Evolutionary conservation across 192 early-diverging fungal species (phyloP).

Genomic region (Coemansia sp.): DNA sequence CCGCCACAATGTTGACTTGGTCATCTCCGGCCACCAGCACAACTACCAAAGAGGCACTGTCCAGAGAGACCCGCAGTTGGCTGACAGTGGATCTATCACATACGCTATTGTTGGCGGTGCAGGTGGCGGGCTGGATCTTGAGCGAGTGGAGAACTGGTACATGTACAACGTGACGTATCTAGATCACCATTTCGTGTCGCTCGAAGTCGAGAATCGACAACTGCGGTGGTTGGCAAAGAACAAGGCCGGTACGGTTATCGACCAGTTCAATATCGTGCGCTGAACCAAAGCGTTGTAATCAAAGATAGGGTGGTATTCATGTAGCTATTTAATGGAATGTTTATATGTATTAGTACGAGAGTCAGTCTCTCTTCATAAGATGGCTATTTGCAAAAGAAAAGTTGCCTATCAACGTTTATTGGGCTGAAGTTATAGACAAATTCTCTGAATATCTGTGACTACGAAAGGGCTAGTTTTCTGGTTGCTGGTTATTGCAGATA

Average conservation of each 20-base stretch:
- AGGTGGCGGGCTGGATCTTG: constrained; percentile 66
- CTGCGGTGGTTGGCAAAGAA: constrained; percentile 37
- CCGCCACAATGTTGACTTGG: constrained; percentile 68
- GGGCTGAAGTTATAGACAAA: no score
- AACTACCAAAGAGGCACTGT: constrained; percentile 71
- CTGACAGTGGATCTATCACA: no score
- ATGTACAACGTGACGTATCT: constrained; percentile 63
- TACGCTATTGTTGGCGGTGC: constrained; percentile 79
- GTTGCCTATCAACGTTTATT: neutral
- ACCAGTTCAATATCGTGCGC: constrained; percentile 30
- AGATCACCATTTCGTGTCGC: constrained; percentile 59
- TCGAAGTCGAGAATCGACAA: constrained; percentile 35
- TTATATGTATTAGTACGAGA: neutral
- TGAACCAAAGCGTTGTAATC: neutral
- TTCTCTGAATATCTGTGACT: no score
- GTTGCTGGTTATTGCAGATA: no score
- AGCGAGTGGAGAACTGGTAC: constrained; percentile 65
- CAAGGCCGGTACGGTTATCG: constrained; percentile 26
- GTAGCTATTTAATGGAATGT: neutral
- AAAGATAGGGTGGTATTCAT: neutral
- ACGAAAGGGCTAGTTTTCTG: no score
- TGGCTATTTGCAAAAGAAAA: neutral
- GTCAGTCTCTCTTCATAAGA: neutral
- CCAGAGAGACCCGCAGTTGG: neutral
- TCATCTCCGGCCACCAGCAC: constrained; percentile 80